Base-by-base conservation (phyloP, 2,329 filamentous ascomycete species). In the Calonectria hongkongensis region DNA sequence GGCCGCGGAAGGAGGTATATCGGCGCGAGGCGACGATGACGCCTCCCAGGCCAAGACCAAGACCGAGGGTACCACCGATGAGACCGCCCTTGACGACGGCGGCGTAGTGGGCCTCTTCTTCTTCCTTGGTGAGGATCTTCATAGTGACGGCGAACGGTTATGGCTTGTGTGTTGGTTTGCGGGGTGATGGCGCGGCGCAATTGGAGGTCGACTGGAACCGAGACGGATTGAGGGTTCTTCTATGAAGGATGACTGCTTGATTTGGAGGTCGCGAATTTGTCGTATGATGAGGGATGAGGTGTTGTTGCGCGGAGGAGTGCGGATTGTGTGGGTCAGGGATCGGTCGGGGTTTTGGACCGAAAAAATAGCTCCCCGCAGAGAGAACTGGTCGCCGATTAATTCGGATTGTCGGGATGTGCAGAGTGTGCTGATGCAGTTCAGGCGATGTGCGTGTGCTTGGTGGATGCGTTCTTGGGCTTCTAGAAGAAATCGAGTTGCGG, bases 41-140 rank as follows among this genome's bases (percentile, higher is more conserved):
- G 81, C 92, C 95, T 33, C 88, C 88, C 10, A 91, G 78, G 75
- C 96, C 96, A 39, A 92, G 81, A 45, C 86, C 88, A 3, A 95
- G 86, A 75, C 97, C 96, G 54, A 92, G 79, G 15, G 89, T 66
- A 75, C 94, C 94, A 77, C 96, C 97, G 75, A 94, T 85, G 75
- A 92, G 81, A 79, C 97, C 96, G 78, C 95, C 96, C 83, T 92
- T 93, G 78, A 98, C 82, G 73, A 97, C 97, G 72, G 90, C 88
- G 83, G 88, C 87, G 90, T 97, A 98, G 90, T 98, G 96, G 67
- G 91, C 94, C 73, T 89, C 84, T 87, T 98, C 96, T 87, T 98
- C 95, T 91, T 98, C 95, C 84, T 96, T 95, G 80, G 94, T 97
- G 83, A 98, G 90, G 82, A 98, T 89, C 93, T 98, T 98, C 97